phyloP scores from a whole-genome alignment of 2,329 filamentous ascomycete species.

The Arachnomyces sp. region DNA sequence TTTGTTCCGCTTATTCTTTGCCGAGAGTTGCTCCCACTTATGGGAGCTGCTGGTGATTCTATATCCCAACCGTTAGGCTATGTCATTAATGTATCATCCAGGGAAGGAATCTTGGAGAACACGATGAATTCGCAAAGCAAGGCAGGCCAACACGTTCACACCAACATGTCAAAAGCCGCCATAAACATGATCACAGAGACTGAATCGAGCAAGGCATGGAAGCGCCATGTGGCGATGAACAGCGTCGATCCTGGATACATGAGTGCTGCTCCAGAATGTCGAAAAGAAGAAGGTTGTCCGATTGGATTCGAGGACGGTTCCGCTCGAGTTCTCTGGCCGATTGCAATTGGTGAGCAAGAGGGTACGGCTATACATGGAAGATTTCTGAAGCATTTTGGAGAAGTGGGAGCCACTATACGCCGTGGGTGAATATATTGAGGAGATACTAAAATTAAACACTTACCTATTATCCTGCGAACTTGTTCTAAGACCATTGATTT shows the following conservation, averaged over 20 bases:
- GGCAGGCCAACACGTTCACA: slow-evolving; percentile 30
- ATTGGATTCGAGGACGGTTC: slow-evolving; percentile 34
- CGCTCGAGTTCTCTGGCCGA: slow-evolving; percentile 29
- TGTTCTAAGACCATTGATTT: too few relatives aligned
- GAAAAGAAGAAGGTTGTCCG: slow-evolving; percentile 22
- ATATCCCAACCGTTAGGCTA: slow-evolving; percentile 14
- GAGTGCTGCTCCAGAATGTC: slow-evolving; percentile 29
- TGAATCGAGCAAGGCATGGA: slow-evolving; percentile 26
- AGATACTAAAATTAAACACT: too few relatives aligned
- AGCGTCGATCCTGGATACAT: slow-evolving; percentile 34
- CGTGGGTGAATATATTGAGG: too few relatives aligned
- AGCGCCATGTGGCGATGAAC: slow-evolving; percentile 28
- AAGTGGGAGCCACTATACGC: slow-evolving; percentile 1
- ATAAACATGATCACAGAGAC: slow-evolving; percentile 38
- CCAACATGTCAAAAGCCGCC: slow-evolving; percentile 35
- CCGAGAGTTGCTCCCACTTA: slow-evolving; percentile 28
- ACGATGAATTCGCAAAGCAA: slow-evolving; percentile 15
- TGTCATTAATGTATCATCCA: slow-evolving; percentile 30
- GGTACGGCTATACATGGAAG: slow-evolving; percentile 11
- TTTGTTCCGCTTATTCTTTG: slow-evolving; percentile 33
- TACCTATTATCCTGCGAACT: too few relatives aligned
- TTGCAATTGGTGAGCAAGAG: slow-evolving; percentile 20
- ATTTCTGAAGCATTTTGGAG: slow-evolving; percentile 20
- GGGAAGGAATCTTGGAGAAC: slow-evolving; percentile 29
- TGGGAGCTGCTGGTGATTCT: slow-evolving; percentile 11